Evolutionary conservation across 1,139 yeast genomes (phyloP).

Genomic region (Torulaspora globosa): DNA sequence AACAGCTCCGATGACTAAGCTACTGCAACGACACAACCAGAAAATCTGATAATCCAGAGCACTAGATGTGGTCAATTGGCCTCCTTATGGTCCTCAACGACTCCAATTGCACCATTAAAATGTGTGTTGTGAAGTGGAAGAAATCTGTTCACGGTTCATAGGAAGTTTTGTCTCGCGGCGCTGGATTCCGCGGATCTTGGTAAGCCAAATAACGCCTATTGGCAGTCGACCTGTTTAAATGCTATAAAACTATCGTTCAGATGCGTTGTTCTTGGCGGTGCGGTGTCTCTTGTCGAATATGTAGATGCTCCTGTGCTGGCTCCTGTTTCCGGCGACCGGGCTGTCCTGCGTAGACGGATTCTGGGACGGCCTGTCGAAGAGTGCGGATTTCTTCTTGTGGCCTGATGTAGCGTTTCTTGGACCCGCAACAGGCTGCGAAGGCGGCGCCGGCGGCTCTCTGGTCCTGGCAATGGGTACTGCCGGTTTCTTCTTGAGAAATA

Average conservation of each 20-base stretch:
- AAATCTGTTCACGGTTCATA: background rate
- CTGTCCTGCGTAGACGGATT: background rate
- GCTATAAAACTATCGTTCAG: background rate
- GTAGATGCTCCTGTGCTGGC: constrained; percentile 6
- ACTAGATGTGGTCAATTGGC: background rate
- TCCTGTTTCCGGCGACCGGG: background rate
- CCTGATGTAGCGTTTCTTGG: constrained; percentile 8
- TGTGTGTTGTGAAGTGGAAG: background rate
- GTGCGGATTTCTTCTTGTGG: constrained; percentile 18
- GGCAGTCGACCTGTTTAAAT: background rate
- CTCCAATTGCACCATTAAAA: background rate
- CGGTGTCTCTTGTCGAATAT: constrained; percentile 13
- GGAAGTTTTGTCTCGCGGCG: too few species aligned
- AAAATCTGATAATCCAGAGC: background rate
- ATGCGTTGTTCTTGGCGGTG: background rate
- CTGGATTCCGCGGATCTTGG: constrained; percentile 1
- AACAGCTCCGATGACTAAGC: background rate
- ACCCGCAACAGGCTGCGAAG: background rate
- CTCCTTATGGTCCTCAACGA: too few species aligned
- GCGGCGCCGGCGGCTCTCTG: background rate
- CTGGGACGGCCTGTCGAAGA: constrained; percentile 14
- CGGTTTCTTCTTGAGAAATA: constrained; percentile 18
- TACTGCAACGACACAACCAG: background rate
- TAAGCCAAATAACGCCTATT: background rate
- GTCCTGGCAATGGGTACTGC: constrained; percentile 2